phyloP scores from a whole-genome alignment of 2,329 filamentous ascomycete genomes.

The Phoma sp. region DNA sequence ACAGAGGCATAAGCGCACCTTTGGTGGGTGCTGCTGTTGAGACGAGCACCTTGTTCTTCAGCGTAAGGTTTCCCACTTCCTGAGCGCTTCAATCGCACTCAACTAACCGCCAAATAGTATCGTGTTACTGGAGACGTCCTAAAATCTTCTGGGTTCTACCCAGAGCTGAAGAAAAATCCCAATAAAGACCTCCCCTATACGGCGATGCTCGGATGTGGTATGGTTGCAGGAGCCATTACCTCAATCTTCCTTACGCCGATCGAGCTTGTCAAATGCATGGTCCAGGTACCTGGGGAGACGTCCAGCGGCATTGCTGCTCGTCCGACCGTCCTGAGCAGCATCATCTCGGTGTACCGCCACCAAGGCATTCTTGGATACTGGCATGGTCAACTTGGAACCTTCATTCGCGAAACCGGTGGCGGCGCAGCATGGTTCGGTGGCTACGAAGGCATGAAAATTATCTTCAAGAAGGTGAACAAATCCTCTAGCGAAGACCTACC shows the following conservation, averaged over 20 bases:
- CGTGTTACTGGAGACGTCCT: conserved; percentile 63
- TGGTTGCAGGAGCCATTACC: conserved; percentile 85
- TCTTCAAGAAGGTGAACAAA: conserved; percentile 66
- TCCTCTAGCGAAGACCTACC: conserved; percentile 66
- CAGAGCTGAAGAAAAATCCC: conserved; percentile 55
- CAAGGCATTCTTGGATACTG: conserved; percentile 89
- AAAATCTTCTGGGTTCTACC: conserved; percentile 64
- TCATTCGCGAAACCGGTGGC: conserved; percentile 93
- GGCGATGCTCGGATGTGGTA: conserved; percentile 80
- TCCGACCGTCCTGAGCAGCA: conserved; percentile 72
- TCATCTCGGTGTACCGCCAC: conserved; percentile 80
- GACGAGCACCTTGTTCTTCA: conserved; percentile 91
- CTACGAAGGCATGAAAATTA: conserved; percentile 64
- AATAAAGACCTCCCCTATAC: conserved; percentile 72
- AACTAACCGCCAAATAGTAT: conserved; percentile 50
- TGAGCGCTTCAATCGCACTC: neutral
- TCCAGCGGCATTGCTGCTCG: conserved; percentile 53
- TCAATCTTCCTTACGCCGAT: conserved; percentile 92
- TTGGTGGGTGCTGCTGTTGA: conserved; percentile 90
- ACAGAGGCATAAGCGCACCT: conserved; percentile 91
- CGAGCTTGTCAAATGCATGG: conserved; percentile 97
- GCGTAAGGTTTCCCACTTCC: conserved; percentile 53
- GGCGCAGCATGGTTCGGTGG: conserved; percentile 88
- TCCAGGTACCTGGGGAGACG: conserved; percentile 74
- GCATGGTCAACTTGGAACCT: conserved; percentile 91